These are phyloP conservation scores for Fusarium caatingaense DNA, from an alignment of 2,329 filamentous ascomycete species.

Conservation along the genomic window DNA sequence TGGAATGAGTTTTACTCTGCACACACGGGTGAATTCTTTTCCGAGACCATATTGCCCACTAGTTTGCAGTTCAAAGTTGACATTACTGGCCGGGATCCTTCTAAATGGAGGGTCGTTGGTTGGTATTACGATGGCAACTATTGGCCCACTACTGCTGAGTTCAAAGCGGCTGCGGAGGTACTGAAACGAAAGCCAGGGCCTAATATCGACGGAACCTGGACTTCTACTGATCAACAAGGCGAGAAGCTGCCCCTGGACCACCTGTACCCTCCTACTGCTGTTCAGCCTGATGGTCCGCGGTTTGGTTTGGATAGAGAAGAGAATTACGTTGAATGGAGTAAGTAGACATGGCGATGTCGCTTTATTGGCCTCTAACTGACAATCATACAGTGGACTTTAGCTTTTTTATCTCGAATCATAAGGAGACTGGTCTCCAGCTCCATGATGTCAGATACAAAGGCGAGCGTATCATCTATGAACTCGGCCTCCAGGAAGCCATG, in stretches of 20 bases:
- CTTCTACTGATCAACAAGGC: constrained; percentile 23
- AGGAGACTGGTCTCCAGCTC: constrained; percentile 61
- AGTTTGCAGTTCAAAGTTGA: constrained; percentile 59
- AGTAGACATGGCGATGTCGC: not conserved
- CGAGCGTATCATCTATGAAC: constrained; percentile 66
- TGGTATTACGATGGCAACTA: constrained; percentile 67
- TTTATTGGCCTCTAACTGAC: not conserved
- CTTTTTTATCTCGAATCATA: constrained; percentile 64
- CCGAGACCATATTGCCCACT: constrained; percentile 59
- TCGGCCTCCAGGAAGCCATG: constrained; percentile 66
- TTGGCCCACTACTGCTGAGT: constrained; percentile 60
- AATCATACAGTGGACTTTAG: constrained; percentile 51
- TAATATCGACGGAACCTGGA: constrained; percentile 21
- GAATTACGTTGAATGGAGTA: constrained; percentile 34
- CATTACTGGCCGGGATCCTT: constrained; percentile 62
- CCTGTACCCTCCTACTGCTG: constrained; percentile 3
- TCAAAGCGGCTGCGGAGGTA: not conserved
- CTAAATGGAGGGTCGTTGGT: constrained; percentile 61
- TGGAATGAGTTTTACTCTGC: constrained; percentile 61
- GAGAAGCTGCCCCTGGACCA: constrained; percentile 9
- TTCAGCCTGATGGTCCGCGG: constrained; percentile 23
- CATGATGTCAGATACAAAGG: constrained; percentile 66
- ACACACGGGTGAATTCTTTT: constrained; percentile 49
- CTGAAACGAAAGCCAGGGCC: constrained; percentile 5
- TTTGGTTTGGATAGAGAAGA: constrained; percentile 24